A percentile compares a stretch with the other conserved stretches of the same genome.
Evolutionary conservation across 1,284 basidiomycete species (phyloP).

Genomic region (Ustilago tritici): DNA sequence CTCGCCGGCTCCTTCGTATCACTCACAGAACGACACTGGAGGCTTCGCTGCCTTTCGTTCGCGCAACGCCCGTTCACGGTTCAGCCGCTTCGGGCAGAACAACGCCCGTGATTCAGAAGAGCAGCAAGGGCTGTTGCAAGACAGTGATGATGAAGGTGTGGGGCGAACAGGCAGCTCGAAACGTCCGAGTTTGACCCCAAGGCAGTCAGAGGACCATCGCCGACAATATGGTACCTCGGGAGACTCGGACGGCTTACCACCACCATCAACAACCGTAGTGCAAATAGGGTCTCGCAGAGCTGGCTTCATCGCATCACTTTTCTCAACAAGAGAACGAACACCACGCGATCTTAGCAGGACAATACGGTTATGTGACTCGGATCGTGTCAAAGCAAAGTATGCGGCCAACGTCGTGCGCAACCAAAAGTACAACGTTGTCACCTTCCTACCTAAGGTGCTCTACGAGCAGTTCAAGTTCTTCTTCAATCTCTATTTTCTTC

Average conservation of each 20-base stretch:
- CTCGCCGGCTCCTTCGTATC: constrained; percentile 42
- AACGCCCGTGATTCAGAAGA: constrained; percentile 47
- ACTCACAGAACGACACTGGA: constrained; percentile 33
- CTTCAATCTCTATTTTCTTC: constrained; percentile 98
- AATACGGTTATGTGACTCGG: constrained; percentile 41
- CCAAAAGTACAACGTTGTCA: constrained; percentile 95
- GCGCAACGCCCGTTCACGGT: constrained; percentile 36
- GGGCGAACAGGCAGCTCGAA: constrained; percentile 13
- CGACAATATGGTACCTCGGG: constrained; percentile 39
- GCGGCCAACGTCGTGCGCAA: constrained; percentile 90
- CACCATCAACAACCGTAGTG: constrained; percentile 16
- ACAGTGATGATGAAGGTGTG: constrained; percentile 26
- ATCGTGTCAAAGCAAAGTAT: constrained; percentile 63
- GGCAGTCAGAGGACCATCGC: constrained; percentile 46
- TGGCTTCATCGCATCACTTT: constrained; percentile 38
- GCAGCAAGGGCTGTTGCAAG: constrained; percentile 46
- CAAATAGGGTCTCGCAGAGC: constrained; percentile 35
- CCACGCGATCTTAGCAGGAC: constrained; percentile 41
- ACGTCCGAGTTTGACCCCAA: constrained; percentile 21
- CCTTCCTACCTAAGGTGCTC: constrained; percentile 94
- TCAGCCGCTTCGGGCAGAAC: constrained; percentile 50
- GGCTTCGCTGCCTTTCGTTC: constrained; percentile 48
- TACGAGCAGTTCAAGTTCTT: constrained; percentile 99
- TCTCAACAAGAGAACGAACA: constrained; percentile 23
- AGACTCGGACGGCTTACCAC: constrained; percentile 23